Evolutionary conservation across 306 rosid species (phyloP).

Genomic region (Cyclanthera cordifolia): DNA sequence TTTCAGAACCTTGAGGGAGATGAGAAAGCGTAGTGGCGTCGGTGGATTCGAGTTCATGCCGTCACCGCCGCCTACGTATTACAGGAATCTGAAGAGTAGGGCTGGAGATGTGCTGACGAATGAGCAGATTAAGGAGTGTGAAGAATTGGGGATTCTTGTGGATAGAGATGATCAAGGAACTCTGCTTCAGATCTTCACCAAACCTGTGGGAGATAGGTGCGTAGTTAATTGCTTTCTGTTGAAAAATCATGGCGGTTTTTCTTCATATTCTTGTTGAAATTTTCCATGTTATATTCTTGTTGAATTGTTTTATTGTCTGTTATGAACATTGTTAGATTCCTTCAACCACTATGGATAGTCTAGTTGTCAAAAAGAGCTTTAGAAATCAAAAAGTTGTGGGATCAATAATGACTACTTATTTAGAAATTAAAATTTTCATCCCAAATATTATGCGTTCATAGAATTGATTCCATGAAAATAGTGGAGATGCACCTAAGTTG

Average conservation of each 20-base stretch:
- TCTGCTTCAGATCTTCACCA: slow-evolving; percentile 86
- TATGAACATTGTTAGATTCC: not conserved
- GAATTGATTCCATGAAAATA: no score
- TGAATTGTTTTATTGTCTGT: not conserved
- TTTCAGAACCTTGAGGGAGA: slow-evolving; percentile 63
- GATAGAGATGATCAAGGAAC: slow-evolving; percentile 92
- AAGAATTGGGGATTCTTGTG: slow-evolving; percentile 82
- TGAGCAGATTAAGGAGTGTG: slow-evolving; percentile 65
- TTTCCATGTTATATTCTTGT: not conserved
- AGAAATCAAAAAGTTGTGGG: no score
- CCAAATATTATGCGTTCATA: no score
- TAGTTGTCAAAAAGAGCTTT: no score
- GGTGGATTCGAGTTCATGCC: slow-evolving; percentile 97
- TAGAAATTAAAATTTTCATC: no score
- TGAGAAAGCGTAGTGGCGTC: slow-evolving; percentile 50
- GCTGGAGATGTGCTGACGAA: slow-evolving; percentile 57
- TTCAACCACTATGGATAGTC: no score
- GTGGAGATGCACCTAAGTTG: no score
- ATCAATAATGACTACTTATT: no score
- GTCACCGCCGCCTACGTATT: slow-evolving; percentile 81
- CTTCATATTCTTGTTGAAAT: not conserved
- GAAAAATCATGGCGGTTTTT: not conserved
- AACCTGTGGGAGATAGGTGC: slow-evolving; percentile 85
- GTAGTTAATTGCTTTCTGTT: not conserved
- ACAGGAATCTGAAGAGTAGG: slow-evolving; percentile 49